Conservation (phyloP, 306 rosid species). For the Mucuna pruriens region DNA sequence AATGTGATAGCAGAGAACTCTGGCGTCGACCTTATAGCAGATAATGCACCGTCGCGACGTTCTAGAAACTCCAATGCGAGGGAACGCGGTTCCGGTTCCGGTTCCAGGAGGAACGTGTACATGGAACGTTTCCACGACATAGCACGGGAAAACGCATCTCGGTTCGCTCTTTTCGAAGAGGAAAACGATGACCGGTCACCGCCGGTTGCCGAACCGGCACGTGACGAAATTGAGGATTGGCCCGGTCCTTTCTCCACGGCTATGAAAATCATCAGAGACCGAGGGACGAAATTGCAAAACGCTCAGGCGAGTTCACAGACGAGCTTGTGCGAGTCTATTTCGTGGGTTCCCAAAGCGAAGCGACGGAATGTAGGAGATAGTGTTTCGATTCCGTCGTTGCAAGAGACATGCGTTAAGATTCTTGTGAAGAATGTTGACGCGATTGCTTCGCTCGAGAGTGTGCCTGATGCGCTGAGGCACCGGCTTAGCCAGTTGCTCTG, state of each 20-base stretch:
- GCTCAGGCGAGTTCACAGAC: neutral
- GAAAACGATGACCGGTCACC: constrained; percentile 30
- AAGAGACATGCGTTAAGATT: constrained; percentile 51
- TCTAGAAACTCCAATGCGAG: neutral
- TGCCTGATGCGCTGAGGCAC: constrained; percentile 70
- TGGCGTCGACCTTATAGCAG: neutral
- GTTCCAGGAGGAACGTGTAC: constrained; percentile 30
- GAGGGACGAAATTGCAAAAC: constrained; percentile 41
- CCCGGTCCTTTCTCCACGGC: constrained; percentile 95
- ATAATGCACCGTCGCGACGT: constrained; percentile 25
- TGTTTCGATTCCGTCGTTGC: constrained; percentile 58
- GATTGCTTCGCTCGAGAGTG: constrained; percentile 66
- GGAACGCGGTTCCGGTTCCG: neutral
- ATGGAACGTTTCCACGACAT: constrained; percentile 56
- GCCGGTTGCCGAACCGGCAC: constrained; percentile 39
- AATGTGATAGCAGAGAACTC: neutral
- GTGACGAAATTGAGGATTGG: constrained; percentile 69
- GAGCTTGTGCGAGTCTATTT: constrained; percentile 29
- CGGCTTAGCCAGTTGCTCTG: constrained; percentile 64
- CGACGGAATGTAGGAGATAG: neutral
- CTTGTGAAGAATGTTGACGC: constrained; percentile 69
- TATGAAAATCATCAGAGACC: constrained; percentile 70
- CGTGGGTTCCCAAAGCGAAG: constrained; percentile 54
- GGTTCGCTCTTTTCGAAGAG: constrained; percentile 49
- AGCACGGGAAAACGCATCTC: constrained; percentile 64